Base-by-base conservation (phyloP, 257 asterid species). In the Craterostigma plantagineum region DNA sequence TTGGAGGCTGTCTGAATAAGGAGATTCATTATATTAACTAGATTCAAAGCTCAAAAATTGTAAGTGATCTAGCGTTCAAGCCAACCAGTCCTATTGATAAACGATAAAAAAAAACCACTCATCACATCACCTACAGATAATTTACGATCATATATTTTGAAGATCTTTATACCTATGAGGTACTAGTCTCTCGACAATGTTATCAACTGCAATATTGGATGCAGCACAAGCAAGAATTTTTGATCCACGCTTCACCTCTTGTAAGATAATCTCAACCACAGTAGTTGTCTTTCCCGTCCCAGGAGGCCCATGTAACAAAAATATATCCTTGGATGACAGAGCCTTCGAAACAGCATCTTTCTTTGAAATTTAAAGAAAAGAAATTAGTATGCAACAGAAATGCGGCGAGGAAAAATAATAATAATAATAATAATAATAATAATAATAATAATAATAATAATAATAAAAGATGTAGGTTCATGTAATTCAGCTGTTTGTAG, bases 211-310 rank as follows among this genome's bases (percentile, higher is more conserved):
- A 69, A 87, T 87, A 71, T 87, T 87, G 53, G 98, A 87, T 59
- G 98, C 95, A 16, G 98, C 92, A 60, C 98, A 87, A 61, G 91
- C 93, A 42, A 87, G 95, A 59, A 87, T 70, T 60, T 79, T 87
- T 3, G 83, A 76, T 33, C 95, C 98, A 46, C 76, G 91, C 75
- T 82, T 82, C 59, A 77, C 93, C 72, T 87, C 98, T 70, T 87
- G 98, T 53, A 87, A 68, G 59, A 87, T 82, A 56, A 79, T 79
- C 59, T 87, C 98, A 42, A 87, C 81, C 62, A 87, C 86, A 16
- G 98, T 82, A 9, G 98, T 87, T n/a, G 98, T 87, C 67, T 87
- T 87, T 68, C 98, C 95, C 44, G 98, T 87, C 63, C 95, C 95
- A 50, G 98, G 98, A 55, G 95, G 98, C 34, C 95, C 98, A 49